Evolutionary conservation across 2,329 filamentous ascomycete species (phyloP).

Genomic region (Stenocarpella maydis): DNA sequence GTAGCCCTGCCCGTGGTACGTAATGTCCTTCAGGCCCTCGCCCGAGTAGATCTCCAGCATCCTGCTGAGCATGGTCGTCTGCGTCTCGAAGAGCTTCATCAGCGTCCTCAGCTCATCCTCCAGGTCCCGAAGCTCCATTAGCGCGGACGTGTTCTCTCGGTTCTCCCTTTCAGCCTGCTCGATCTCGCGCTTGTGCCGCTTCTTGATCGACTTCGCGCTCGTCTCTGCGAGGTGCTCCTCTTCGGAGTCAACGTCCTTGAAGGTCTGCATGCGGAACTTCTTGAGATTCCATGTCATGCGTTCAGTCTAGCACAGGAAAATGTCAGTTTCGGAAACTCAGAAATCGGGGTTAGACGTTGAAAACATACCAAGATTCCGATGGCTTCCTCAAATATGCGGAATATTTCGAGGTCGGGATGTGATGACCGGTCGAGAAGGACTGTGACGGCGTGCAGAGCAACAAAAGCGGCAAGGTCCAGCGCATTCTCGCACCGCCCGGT

Average conservation of each 20-base stretch:
- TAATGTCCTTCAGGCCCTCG: slow-evolving; percentile 50
- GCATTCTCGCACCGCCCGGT: slow-evolving; percentile 69
- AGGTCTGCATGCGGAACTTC: slow-evolving; percentile 66
- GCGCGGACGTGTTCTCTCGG: slow-evolving; percentile 67
- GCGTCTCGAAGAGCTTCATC: slow-evolving; percentile 64
- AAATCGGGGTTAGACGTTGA: not conserved
- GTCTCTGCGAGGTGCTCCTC: slow-evolving; percentile 48
- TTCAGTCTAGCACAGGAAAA: slow-evolving; percentile 58
- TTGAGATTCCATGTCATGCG: slow-evolving; percentile 70
- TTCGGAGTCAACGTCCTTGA: slow-evolving; percentile 50
- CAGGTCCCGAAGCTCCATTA: slow-evolving; percentile 70
- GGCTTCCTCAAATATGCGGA: slow-evolving; percentile 72
- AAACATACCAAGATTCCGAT: slow-evolving; percentile 65
- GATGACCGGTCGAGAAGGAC: slow-evolving; percentile 67
- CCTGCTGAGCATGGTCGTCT: slow-evolving; percentile 57
- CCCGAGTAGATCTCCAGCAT: slow-evolving; percentile 56
- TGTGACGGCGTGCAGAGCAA: slow-evolving; percentile 68
- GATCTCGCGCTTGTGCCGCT: slow-evolving; percentile 50
- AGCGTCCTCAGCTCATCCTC: slow-evolving; percentile 70
- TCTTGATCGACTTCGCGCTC: slow-evolving; percentile 53
- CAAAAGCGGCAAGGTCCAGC: slow-evolving; percentile 68
- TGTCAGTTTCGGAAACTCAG: not conserved
- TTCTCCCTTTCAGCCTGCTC: slow-evolving; percentile 63
- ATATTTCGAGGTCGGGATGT: slow-evolving; percentile 68
- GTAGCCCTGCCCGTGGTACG: slow-evolving; percentile 58